These are phyloP conservation scores for Simmondsia chinensis DNA, from an alignment of 148 eudicot genomes.

Conservation along the genomic window DNA sequence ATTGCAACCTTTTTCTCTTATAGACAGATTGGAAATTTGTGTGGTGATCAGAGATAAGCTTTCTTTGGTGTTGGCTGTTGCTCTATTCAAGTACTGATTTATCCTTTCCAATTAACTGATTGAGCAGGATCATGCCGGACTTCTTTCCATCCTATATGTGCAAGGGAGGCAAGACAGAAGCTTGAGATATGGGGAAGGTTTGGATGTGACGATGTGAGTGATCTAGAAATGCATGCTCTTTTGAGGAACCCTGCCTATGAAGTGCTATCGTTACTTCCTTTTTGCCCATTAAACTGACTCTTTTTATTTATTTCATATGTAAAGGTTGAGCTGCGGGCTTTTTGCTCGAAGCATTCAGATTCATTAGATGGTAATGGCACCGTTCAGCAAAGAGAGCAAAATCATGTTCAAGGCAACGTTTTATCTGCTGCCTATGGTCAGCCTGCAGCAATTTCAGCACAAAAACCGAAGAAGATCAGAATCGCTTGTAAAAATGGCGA, in stretches of 20 bases:
- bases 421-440: constrained; percentile 15
- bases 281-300: not conserved
- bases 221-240: constrained; percentile 6
- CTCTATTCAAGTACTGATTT: not conserved
- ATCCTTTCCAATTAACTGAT: constrained; percentile 1
- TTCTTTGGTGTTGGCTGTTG: constrained; percentile 1
- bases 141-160: constrained; percentile 93
- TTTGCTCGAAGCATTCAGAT: constrained; percentile 79
- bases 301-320: not conserved
- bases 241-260: too few relatives aligned
- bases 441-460: constrained; percentile 11
- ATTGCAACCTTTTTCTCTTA: too few relatives aligned
- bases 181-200: constrained; percentile 96
- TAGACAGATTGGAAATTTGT: too few relatives aligned
- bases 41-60: too few relatives aligned
- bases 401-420: constrained; percentile 20
- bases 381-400: constrained; percentile 20
- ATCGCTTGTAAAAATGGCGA: constrained; percentile 47
- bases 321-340: constrained; percentile 88
- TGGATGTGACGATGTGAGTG: constrained; percentile 89
- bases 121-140: constrained; percentile 86
- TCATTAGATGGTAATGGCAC: constrained; percentile 11
- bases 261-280: not conserved
- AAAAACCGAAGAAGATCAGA: constrained; percentile 37
- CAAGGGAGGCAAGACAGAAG: constrained; percentile 83